Percentiles rank a stretch among this genome's conserved stretches.
Evolutionary conservation across 169 alveolate species (phyloP).

Genomic region (Plasmodium vivax): DNA sequence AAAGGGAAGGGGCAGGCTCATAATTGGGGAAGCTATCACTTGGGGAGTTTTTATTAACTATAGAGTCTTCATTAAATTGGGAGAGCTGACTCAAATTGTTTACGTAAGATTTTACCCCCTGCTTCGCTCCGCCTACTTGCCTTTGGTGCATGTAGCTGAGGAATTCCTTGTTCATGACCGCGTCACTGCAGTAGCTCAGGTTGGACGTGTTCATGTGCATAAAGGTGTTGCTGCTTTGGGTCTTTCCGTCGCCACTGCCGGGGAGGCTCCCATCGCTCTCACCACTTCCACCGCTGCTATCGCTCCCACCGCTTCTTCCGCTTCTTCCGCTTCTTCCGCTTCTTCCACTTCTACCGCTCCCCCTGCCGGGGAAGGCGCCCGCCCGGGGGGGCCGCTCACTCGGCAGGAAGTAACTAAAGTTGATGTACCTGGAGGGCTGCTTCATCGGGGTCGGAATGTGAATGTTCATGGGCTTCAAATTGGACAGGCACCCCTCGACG

Average conservation of each 20-base stretch:
- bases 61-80: conserved; percentile 24
- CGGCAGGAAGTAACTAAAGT: conserved; percentile 12
- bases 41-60: not conserved
- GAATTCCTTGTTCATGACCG: conserved; percentile 18
- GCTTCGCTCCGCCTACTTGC: not conserved
- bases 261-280: not conserved
- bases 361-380: not conserved
- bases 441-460: conserved; percentile 54
- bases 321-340: not conserved
- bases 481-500: conserved; percentile 93
- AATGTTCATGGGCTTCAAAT: conserved; percentile 76
- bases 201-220: conserved; percentile 13
- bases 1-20: not conserved
- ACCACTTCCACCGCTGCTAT: not conserved
- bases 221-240: not conserved
- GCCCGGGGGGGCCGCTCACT: not conserved
- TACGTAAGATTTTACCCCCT: conserved; percentile 7
- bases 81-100: conserved; percentile 30
- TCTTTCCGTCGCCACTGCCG: not conserved
- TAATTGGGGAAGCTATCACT: not conserved
- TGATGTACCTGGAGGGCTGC: conserved; percentile 39
- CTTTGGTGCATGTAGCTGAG: not conserved
- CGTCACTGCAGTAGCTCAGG: conserved; percentile 35
- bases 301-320: not conserved
- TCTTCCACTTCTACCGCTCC: not conserved